phyloP scores from a whole-genome alignment of 148 eudicot genomes.

The Chenopodium suecicum region DNA sequence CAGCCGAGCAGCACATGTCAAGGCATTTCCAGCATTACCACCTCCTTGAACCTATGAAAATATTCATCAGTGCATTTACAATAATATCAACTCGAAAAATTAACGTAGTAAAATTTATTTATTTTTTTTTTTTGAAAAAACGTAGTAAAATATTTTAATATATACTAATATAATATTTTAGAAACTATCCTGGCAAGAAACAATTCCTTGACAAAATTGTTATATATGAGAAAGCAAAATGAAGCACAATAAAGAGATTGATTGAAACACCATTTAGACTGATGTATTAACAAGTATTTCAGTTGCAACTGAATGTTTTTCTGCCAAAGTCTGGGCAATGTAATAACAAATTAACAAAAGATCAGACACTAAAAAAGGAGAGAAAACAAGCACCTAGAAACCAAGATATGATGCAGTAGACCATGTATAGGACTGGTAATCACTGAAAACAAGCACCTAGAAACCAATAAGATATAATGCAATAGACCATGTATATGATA shows the following conservation, averaged over 20 bases:
- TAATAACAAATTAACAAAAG: not conserved
- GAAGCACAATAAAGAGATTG: not conserved
- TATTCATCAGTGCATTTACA: constrained; percentile 1
- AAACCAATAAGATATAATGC: not conserved
- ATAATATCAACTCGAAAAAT: not conserved
- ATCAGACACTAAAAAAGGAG: not conserved
- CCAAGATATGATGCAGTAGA: not conserved
- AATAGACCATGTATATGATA: not conserved
- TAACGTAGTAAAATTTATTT: no score
- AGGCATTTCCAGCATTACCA: constrained; percentile 79
- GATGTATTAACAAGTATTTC: not conserved
- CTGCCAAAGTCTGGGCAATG: not conserved
- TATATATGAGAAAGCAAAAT: not conserved
- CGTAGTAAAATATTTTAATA: not conserved
- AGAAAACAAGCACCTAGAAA: not conserved
- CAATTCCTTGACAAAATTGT: not conserved
- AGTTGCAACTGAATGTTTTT: not conserved
- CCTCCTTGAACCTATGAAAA: constrained; percentile 71
- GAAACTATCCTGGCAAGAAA: not conserved
- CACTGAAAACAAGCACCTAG: not conserved
- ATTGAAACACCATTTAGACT: not conserved
- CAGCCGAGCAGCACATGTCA: constrained; percentile 80
- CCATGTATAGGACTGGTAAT: not conserved
- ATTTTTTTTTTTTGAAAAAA: no score
- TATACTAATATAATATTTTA: no score